Base-by-base conservation (phyloP, 2,329 filamentous ascomycete genomes). In the Colletotrichum eleusines region DNA sequence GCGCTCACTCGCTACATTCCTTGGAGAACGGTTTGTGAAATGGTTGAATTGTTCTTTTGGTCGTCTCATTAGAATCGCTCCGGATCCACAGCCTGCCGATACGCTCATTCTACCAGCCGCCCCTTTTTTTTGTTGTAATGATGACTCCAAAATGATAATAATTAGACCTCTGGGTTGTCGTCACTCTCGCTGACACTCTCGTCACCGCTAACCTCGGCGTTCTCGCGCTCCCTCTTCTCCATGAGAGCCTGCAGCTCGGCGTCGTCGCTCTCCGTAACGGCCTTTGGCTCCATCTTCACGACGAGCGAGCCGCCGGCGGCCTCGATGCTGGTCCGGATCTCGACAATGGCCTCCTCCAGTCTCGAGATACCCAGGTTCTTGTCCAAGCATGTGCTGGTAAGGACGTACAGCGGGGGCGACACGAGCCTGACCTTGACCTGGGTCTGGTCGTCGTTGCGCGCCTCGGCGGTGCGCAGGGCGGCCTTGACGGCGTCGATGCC, bases 261-360 rank as follows among this genome's bases (percentile, higher is more conserved):
- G 79, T 99, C 96, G 78, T 99, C 97, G 81, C 94, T 97, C 88
- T 98, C 97, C 1, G 96, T 99, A 73, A 99, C 96, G 5, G 97
- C 96, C 90, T 98, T 98, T 76, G 96, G 96, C 78, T 96, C 95
- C 96, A 99, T 99, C 90, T 97, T 97, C 76, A 98, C 92, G 53
- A 91, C 88, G 78, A 95, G 92, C 79, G 90, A 90, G 72, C 96
- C 96, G 64, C 93, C 93, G 0, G 92, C 89, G 55, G 83, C 86
- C 79, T 91, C 89, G 80, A 99, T 99, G 81, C 88, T 94, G 78
- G 85, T 88, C 77, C 92, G 89, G 77, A 99, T 95, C 76, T 95
- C 93, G 77, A 92, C 87, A 76, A 99, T 99, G 23, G 96, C 94
- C 78, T 94, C 91, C 82, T 97, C 94, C 75, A 99, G 85, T 73